Percentiles rank a stretch among this genome's conserved stretches.
These are phyloP conservation scores for Aaosphaeria pasadenensis DNA, from an alignment of 2,329 filamentous ascomycete species.

Conservation along the genomic window DNA sequence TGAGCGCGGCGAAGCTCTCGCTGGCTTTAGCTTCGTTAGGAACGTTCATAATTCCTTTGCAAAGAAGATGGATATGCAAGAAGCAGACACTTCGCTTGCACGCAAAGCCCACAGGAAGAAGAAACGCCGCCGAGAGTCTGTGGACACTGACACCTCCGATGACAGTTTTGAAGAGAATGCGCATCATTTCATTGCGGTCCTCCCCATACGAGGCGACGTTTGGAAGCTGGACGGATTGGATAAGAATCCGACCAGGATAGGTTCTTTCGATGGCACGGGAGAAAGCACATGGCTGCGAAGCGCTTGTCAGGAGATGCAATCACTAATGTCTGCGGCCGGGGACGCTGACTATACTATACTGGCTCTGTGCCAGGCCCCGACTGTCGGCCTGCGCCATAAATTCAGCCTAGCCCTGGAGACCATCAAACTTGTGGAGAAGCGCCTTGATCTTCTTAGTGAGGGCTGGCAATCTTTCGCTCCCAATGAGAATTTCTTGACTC, in stretches of 20 bases:
- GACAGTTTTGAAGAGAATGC: conserved; percentile 56
- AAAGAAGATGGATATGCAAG: conserved; percentile 57
- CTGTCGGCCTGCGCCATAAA: conserved; percentile 46
- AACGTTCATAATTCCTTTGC: conserved; percentile 86
- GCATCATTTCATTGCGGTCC: conserved; percentile 88
- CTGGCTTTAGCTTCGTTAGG: conserved; percentile 73
- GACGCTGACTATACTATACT: conserved; percentile 75
- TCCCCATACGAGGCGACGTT: conserved; percentile 69
- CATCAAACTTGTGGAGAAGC: conserved; percentile 39
- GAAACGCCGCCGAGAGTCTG: conserved; percentile 21
- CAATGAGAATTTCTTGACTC: conserved; percentile 17
- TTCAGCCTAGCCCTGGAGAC: conserved; percentile 46
- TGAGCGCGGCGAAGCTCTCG: conserved; percentile 72
- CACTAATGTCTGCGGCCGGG: conserved; percentile 64
- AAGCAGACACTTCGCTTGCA: conserved; percentile 70
- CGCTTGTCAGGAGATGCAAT: conserved; percentile 62
- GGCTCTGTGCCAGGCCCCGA: conserved; percentile 67
- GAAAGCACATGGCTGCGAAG: conserved; percentile 63
- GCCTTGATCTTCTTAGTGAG: conserved; percentile 37
- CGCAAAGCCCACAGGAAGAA: conserved; percentile 45
- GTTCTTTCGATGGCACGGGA: conserved; percentile 31
- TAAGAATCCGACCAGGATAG: conserved; percentile 63
- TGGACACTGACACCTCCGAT: conserved; percentile 24
- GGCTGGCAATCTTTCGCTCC: conserved; percentile 44
- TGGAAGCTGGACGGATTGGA: conserved; percentile 91